Evolutionary conservation across 2,329 filamentous ascomycete species (phyloP).

Genomic region (Phyllosticta capitalensis): DNA sequence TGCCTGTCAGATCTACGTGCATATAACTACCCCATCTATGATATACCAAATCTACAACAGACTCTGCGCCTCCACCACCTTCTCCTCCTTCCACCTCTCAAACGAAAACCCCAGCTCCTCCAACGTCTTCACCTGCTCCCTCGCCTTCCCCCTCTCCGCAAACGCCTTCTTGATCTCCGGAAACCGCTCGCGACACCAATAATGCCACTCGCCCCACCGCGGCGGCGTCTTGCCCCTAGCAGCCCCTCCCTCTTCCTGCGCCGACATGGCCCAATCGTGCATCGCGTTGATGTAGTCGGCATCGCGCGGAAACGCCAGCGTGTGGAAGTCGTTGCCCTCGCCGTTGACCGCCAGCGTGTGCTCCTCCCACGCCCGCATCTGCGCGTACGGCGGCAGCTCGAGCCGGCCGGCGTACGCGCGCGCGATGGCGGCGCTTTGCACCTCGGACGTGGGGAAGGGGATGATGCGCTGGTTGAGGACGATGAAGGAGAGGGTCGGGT

Average conservation of each 20-base stretch:
- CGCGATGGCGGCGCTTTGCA: constrained; percentile 67
- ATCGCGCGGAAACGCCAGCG: constrained; percentile 51
- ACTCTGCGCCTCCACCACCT: constrained; percentile 10
- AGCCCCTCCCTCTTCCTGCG: constrained; percentile 34
- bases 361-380: constrained; percentile 63
- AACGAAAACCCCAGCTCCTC: constrained; percentile 52
- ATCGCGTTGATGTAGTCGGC: constrained; percentile 61
- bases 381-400: constrained; percentile 48
- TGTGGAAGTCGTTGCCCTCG: constrained; percentile 43
- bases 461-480: constrained; percentile 72
- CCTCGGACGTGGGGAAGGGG: constrained; percentile 75
- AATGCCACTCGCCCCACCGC: constrained; percentile 59
- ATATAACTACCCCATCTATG: no score
- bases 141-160: constrained; percentile 50
- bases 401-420: constrained; percentile 67
- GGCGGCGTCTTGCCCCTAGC: constrained; percentile 55
- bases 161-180: constrained; percentile 64
- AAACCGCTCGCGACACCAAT: constrained; percentile 63
- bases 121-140: constrained; percentile 50
- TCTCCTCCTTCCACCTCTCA: constrained; percentile 21
- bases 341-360: constrained; percentile 34
- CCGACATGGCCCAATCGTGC: constrained; percentile 50
- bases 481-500: constrained; percentile 71
- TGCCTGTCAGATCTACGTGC: no score
- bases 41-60: constrained; percentile 4